A percentile compares a stretch with the other conserved stretches of the same genome.
Conservation (phyloP, 2,329 filamentous ascomycete genomes). For the Botrytis galanthina region DNA sequence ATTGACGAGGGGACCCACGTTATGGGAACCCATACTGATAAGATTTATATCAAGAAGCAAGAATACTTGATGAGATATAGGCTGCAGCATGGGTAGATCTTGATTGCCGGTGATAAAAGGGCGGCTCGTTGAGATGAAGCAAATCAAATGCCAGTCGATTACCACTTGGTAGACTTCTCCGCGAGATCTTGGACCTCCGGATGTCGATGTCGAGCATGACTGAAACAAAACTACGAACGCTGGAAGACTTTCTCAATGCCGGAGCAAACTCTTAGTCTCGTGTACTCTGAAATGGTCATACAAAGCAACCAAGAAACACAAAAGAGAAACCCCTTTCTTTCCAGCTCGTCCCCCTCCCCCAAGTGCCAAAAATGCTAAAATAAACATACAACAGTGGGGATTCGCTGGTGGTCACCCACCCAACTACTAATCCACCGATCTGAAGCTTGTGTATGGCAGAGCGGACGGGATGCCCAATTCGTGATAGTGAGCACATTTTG, state of each 20-base stretch:
- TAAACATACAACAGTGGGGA: background rate
- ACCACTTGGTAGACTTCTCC: background rate
- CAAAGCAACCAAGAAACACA: background rate
- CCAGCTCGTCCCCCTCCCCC: background rate
- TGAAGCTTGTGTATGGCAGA: background rate
- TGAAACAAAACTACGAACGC: background rate
- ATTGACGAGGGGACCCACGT: constrained; percentile 42
- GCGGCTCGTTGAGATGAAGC: constrained; percentile 89
- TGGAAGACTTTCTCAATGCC: background rate
- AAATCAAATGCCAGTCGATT: constrained; percentile 65
- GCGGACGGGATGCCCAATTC: background rate
- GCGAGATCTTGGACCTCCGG: background rate
- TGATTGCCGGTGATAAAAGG: constrained; percentile 74
- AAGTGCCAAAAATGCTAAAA: background rate
- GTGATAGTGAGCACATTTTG: accelerated
- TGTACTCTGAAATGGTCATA: background rate
- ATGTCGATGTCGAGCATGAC: background rate
- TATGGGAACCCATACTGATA: constrained; percentile 30
- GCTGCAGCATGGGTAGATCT: constrained; percentile 47
- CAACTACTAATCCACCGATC: background rate
- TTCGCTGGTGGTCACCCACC: background rate
- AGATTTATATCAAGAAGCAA: background rate
- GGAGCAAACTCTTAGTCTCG: background rate
- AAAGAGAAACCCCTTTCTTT: background rate
- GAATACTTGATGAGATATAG: constrained; percentile 29